Base-by-base conservation (phyloP, 2,329 filamentous ascomycete species). In the Aspergillus persii region DNA sequence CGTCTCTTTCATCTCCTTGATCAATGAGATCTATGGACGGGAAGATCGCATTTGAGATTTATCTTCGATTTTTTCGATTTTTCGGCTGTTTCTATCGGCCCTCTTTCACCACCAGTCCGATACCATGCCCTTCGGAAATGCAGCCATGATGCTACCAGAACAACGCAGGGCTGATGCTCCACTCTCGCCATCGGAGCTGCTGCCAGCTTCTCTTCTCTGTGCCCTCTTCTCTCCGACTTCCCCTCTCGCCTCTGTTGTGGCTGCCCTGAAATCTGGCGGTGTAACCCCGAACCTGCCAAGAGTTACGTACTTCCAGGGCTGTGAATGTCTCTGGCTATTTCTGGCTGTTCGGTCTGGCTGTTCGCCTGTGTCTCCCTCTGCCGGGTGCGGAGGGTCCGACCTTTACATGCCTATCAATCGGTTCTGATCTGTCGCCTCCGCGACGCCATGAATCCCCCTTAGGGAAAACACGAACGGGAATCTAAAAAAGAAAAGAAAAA, bases 221-320 rank as follows among this genome's bases (percentile, higher is more conserved):
- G 18, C 2, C 18, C 33, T 53, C 9, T 11, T 33, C 26, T 29
- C 33, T 23, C 44, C 8, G 44, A 44, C 47, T 39, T 29, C 41
- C 50, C 23, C n/a, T 33, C 54, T 63, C 49, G 51, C 54, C 56
- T 51, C 46, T 57, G 50, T 44, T 53, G 54, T 59, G 56, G 61
- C 63, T 60, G 58, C 51, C 59, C 63, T 59, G 61, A 63, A 60
- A 61, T 67, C 64, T 67, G 57, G 65, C 65, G 65, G 65, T 67
- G 65, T 66, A 67, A 66, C 61, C 47, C 39, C n/a, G 41, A 56
- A 52, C 36, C 18, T 44, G 60, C 62, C 53, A 63, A 64, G 62
- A 41, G 41, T 30, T 31, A 53, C 39, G 54, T 54, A 50, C 49
- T 58, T 23, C 50, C 55, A 54, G 47, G 39, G 52, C 39, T 18